A percentile compares a stretch with the other conserved stretches of the same genome.
These are phyloP conservation scores for Asparagopsis taxiformis DNA, from an alignment of 31 red algal species.

Conservation along the genomic window DNA sequence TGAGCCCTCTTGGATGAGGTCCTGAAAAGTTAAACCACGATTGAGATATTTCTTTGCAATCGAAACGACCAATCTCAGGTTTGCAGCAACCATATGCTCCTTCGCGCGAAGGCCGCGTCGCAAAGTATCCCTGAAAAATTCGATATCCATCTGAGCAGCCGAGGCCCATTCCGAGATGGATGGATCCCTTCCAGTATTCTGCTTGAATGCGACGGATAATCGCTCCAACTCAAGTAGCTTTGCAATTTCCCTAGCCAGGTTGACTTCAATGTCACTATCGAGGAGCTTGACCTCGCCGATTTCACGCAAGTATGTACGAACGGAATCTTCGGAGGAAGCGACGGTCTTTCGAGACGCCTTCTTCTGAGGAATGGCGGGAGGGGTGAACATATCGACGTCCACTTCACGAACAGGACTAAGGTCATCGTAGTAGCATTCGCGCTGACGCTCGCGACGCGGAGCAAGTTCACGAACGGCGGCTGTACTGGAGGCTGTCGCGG, in stretches of 20 bases:
- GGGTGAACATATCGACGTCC: no score
- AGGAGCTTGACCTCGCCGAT: conserved; percentile 87
- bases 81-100: conserved; percentile 96
- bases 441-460: not conserved
- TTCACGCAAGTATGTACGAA: conserved; percentile 83
- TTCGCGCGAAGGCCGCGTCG: conserved; percentile 76
- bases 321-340: conserved; percentile 58
- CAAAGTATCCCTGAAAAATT: conserved; percentile 44
- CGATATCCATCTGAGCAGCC: conserved; percentile 36
- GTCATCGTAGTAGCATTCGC: conserved; percentile 10
- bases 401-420: not conserved
- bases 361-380: no score
- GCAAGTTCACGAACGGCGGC: not conserved
- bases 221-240: conserved; percentile 62
- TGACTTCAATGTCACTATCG: conserved; percentile 71
- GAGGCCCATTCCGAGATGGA: conserved; percentile 75
- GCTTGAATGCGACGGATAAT: conserved; percentile 42
- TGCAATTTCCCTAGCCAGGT: conserved; percentile 70
- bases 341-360: conserved; percentile 2
- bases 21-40: conserved; percentile 92
- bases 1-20: conserved; percentile 98
- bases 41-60: conserved; percentile 98
- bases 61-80: conserved; percentile 94
- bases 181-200: conserved; percentile 38
- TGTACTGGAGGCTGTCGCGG: not conserved